These are phyloP conservation scores for Epichloe glyceriae DNA, from an alignment of 2,329 filamentous ascomycete genomes.

Conservation along the genomic window DNA sequence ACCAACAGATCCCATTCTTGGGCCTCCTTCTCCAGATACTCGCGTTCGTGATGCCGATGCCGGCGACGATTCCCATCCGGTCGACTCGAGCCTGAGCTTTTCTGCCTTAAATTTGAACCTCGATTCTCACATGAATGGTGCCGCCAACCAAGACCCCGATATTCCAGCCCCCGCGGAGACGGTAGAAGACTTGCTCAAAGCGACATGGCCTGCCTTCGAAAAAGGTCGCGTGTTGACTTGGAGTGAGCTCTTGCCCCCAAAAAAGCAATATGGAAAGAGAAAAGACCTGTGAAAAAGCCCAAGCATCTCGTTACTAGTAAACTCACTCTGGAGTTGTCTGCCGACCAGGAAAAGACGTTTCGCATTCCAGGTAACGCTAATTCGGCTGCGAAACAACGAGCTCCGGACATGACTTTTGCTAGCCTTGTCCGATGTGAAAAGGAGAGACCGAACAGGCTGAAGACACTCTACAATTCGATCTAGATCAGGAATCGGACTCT, in stretches of 20 bases:
- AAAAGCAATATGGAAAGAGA: constrained; percentile 63
- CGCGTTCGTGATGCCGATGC: constrained; percentile 28
- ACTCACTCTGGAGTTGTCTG: constrained; percentile 70
- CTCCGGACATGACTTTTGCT: constrained; percentile 37
- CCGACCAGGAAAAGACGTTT: constrained; percentile 79
- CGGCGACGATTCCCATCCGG: constrained; percentile 20
- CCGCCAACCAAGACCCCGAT: constrained; percentile 44
- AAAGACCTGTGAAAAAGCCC: constrained; percentile 65
- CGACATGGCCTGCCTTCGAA: constrained; percentile 71
- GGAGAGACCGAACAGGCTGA: constrained; percentile 23
- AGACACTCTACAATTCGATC: constrained; percentile 28
- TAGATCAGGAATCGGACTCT: constrained; percentile 39
- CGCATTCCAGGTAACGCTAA: constrained; percentile 53
- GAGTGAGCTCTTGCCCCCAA: constrained; percentile 75
- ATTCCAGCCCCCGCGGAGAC: constrained; percentile 61
- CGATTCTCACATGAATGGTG: constrained; percentile 28
- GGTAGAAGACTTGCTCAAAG: constrained; percentile 61
- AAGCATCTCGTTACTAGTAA: constrained; percentile 79
- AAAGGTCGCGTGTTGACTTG: constrained; percentile 64
- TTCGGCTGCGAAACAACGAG: constrained; percentile 38
- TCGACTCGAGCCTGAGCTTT: constrained; percentile 22
- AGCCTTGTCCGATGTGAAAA: constrained; percentile 33
- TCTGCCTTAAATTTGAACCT: constrained; percentile 35
- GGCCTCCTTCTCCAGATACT: constrained; percentile 31
- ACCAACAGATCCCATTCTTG: constrained; percentile 29